Evolutionary conservation across 768 basidiomycete species (phyloP).

Genomic region (Phallus indusiatus): DNA sequence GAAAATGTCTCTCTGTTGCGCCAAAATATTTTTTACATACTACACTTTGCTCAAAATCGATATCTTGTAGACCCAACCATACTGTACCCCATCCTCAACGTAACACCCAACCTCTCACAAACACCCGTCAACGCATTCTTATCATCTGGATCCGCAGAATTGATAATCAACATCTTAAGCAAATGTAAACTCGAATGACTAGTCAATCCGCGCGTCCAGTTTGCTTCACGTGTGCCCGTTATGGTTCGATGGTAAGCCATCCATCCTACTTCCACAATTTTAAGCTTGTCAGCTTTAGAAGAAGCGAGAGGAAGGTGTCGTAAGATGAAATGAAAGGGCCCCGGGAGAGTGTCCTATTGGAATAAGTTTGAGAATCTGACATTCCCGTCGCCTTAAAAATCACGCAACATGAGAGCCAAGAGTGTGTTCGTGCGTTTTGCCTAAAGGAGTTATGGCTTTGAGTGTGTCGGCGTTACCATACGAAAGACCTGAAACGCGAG

Average conservation of each 20-base stretch:
- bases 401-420: conserved; percentile 10
- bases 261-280: conserved; percentile 7
- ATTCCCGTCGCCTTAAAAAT: not conserved
- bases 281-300: conserved; percentile 10
- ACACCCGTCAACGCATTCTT: not conserved
- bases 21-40: too few species aligned
- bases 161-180: not conserved
- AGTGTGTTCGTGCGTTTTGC: conserved; percentile 11
- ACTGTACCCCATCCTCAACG: not conserved
- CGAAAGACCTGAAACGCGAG: conserved; percentile 11
- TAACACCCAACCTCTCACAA: not conserved
- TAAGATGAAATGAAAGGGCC: conserved; percentile 7
- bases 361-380: not conserved
- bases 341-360: not conserved
- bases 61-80: not conserved
- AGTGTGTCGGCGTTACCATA: not conserved
- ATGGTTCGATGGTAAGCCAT: conserved; percentile 3
- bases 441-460: conserved; percentile 10
- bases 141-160: conserved; percentile 1
- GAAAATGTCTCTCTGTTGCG: too few species aligned
- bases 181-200: not conserved
- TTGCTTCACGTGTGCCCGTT: conserved; percentile 1
- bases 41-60: not conserved
- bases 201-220: conserved; percentile 1
- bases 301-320: conserved; percentile 3